Evolutionary conservation across 495 filamentous ascomycete genomes (phyloP).

Genomic region (Neurospora sp.): DNA sequence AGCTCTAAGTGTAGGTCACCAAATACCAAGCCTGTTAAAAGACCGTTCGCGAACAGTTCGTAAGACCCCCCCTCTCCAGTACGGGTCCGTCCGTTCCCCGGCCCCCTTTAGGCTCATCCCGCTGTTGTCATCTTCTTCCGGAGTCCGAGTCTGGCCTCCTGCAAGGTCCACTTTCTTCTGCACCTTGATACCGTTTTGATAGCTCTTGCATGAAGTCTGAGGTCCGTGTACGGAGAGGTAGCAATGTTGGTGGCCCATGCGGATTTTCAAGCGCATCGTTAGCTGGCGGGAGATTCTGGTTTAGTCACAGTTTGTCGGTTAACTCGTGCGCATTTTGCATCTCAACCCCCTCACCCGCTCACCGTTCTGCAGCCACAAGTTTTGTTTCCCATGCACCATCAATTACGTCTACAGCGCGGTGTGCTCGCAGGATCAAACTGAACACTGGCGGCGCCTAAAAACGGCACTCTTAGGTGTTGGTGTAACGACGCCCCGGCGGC

Average conservation of each 20-base stretch:
- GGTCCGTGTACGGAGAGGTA: not conserved
- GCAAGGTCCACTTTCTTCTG: slow-evolving; percentile 7
- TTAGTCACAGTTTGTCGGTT: not conserved
- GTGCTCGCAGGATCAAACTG: not conserved
- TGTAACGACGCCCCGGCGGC: not conserved
- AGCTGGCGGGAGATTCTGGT: not conserved
- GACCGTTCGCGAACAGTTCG: too few species aligned
- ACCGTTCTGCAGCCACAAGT: not conserved
- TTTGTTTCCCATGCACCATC: not conserved
- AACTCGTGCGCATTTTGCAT: not conserved
- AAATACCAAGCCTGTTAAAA: too few species aligned
- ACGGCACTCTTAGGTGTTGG: not conserved
- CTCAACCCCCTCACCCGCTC: not conserved
- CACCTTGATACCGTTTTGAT: slow-evolving; percentile 14
- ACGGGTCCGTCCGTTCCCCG: slow-evolving; percentile 7
- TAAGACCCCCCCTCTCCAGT: too few species aligned
- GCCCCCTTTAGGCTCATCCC: slow-evolving; percentile 22
- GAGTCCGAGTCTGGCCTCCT: slow-evolving; percentile 2
- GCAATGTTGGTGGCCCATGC: not conserved
- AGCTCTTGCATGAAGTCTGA: slow-evolving; percentile 7
- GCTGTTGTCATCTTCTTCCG: slow-evolving; percentile 15
- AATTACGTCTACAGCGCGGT: not conserved
- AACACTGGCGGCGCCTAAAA: not conserved
- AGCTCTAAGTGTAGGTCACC: too few species aligned
- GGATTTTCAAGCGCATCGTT: not conserved